Percentiles rank a stretch among this genome's conserved stretches.
phyloP scores from a whole-genome alignment of 495 filamentous ascomycete genomes.

The Gamarada debralockiae region DNA sequence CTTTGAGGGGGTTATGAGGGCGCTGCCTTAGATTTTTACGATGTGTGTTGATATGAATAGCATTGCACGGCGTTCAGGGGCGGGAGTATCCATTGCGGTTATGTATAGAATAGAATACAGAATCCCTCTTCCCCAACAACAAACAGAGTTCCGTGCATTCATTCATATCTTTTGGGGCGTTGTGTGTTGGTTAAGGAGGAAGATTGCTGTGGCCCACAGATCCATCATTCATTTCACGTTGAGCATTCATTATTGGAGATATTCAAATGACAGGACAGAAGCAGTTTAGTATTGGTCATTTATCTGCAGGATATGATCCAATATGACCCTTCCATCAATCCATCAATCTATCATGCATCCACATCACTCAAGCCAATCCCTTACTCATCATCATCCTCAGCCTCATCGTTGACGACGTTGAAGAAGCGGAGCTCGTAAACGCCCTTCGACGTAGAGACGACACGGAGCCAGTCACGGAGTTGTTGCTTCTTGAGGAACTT shows the following conservation, averaged over 20 bases:
- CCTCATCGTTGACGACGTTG: conserved; percentile 98
- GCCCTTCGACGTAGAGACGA: conserved; percentile 93
- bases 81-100: too few species aligned
- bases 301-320: conserved; percentile 7
- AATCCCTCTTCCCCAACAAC: too few species aligned
- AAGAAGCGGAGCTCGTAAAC: conserved; percentile 99
- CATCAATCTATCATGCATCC: conserved; percentile 1
- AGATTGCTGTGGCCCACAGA: too few species aligned
- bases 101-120: too few species aligned
- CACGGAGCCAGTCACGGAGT: conserved; percentile 98
- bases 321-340: conserved; percentile 4
- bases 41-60: background rate
- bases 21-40: conserved; percentile 49
- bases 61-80: background rate
- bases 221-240: background rate
- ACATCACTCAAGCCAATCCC: conserved; percentile 4
- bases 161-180: too few species aligned
- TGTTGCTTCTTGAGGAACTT: conserved; percentile 99
- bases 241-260: background rate
- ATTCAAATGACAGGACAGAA: conserved; percentile 4
- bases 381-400: conserved; percentile 96
- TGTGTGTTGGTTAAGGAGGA: too few species aligned
- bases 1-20: conserved; percentile 89
- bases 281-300: conserved; percentile 10
- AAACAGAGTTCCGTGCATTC: too few species aligned